Evolutionary conservation across 768 basidiomycete species (phyloP).

Genomic region (Phylloporus scabripes): DNA sequence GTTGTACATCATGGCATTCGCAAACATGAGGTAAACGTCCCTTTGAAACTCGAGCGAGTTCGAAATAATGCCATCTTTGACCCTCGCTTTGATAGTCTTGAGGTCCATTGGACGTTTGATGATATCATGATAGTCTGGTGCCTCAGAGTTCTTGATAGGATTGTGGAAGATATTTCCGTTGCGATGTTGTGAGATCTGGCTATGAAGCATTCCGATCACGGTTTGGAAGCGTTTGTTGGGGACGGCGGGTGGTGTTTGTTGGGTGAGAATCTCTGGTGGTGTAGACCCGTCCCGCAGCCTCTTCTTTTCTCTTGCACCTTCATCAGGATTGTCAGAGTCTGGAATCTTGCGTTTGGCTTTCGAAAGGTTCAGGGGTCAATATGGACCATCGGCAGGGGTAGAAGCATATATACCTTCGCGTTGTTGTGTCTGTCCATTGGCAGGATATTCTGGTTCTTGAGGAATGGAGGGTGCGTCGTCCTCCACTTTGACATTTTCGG

Average conservation of each 20-base stretch:
- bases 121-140: constrained; percentile 87
- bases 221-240: constrained; percentile 72
- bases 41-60: constrained; percentile 85
- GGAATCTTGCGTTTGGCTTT: constrained; percentile 26
- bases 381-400: neutral
- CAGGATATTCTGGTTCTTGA: constrained; percentile 11
- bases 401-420: constrained; percentile 19
- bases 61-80: constrained; percentile 77
- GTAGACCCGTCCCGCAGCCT: constrained; percentile 23
- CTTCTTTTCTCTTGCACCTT: constrained; percentile 25
- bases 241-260: constrained; percentile 20
- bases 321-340: constrained; percentile 21
- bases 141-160: constrained; percentile 83
- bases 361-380: neutral
- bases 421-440: constrained; percentile 4
- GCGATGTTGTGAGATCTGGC: constrained; percentile 77
- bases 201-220: constrained; percentile 75
- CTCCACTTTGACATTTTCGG: constrained; percentile 8
- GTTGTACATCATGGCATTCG: constrained; percentile 98
- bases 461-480: constrained; percentile 8
- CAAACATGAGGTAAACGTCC: constrained; percentile 91
- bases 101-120: constrained; percentile 95
- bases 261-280: constrained; percentile 13
- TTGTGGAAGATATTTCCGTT: constrained; percentile 89
- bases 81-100: constrained; percentile 82